phyloP scores from a whole-genome alignment of 1,139 yeast species.

The Taphrina populina region DNA sequence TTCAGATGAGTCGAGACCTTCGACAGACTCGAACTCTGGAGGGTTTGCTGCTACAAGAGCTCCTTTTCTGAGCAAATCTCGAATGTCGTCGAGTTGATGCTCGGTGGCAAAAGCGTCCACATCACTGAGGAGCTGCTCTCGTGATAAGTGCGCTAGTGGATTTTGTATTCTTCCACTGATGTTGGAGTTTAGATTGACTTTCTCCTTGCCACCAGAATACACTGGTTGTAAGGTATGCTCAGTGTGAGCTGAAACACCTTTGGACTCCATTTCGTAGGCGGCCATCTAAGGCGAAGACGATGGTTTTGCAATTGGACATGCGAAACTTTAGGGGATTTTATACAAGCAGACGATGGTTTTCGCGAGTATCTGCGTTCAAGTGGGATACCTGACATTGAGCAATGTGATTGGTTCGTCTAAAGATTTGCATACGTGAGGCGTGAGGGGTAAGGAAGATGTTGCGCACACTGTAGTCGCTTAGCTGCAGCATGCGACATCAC shows the following conservation, averaged over 20 bases:
- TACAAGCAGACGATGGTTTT: too few relatives aligned
- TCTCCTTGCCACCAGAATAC: background rate
- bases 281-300: too few relatives aligned
- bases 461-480: too few relatives aligned
- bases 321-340: too few relatives aligned
- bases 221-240: background rate
- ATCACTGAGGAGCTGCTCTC: slow-evolving; percentile 65
- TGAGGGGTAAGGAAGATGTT: too few relatives aligned
- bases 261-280: slow-evolving; percentile 13
- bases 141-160: slow-evolving; percentile 62
- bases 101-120: slow-evolving; percentile 64
- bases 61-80: slow-evolving; percentile 58
- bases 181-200: slow-evolving; percentile 23
- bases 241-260: slow-evolving; percentile 6
- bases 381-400: too few relatives aligned
- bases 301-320: too few relatives aligned
- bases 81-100: slow-evolving; percentile 23
- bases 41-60: slow-evolving; percentile 77
- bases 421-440: too few relatives aligned
- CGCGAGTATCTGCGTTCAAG: too few relatives aligned
- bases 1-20: slow-evolving; percentile 60
- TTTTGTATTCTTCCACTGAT: slow-evolving; percentile 47
- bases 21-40: slow-evolving; percentile 58
- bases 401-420: too few relatives aligned
- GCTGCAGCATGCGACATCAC: too few relatives aligned